These are phyloP conservation scores for Hirschfeldia incana DNA, from an alignment of 345 rosid species.

Conservation along the genomic window DNA sequence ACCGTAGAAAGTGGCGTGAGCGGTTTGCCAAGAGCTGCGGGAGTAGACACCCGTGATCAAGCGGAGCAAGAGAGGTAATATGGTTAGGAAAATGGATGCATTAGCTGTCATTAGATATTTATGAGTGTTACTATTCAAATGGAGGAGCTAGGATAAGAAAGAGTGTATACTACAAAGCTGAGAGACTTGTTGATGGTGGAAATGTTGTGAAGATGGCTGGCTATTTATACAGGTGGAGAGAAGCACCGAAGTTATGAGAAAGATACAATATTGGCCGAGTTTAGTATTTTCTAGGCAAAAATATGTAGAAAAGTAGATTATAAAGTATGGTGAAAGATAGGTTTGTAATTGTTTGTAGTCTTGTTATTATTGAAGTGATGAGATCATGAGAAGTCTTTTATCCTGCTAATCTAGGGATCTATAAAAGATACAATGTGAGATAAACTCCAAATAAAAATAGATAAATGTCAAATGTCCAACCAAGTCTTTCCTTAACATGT, in stretches of 20 bases:
- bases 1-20: conserved; percentile 94
- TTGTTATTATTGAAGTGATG: background rate
- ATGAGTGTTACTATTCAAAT: background rate
- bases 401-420: background rate
- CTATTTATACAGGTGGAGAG: conserved; percentile 30
- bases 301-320: background rate
- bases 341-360: background rate
- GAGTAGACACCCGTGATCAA: conserved; percentile 52
- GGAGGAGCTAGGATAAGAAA: conserved; percentile 4
- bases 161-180: background rate
- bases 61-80: conserved; percentile 36
- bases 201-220: conserved; percentile 13
- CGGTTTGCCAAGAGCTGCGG: conserved; percentile 69
- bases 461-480: background rate
- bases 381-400: background rate
- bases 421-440: background rate
- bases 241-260: conserved; percentile 18
- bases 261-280: background rate
- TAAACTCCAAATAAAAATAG: background rate
- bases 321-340: background rate
- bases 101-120: conserved; percentile 23
- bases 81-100: conserved; percentile 19
- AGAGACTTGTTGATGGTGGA: conserved; percentile 27
- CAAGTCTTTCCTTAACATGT: background rate
- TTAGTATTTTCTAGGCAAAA: background rate